A percentile compares a stretch with the other conserved stretches of the same genome.
Conservation (phyloP, 176 grass and related monocot species). For the Calamus simplicifolius region DNA sequence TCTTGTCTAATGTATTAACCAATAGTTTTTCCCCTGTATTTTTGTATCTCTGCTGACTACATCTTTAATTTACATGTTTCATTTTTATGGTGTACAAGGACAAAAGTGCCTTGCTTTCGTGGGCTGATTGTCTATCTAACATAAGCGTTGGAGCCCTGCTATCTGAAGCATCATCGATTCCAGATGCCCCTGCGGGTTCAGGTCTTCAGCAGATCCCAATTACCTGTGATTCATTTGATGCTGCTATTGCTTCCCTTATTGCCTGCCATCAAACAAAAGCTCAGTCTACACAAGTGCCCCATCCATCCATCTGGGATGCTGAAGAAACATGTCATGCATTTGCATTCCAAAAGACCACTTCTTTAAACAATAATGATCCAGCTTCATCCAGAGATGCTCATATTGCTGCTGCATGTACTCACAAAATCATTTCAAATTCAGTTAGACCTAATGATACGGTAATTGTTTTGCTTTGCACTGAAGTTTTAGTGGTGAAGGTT, state of each 20-base stretch:
- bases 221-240: constrained; percentile 89
- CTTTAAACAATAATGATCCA: constrained; percentile 9
- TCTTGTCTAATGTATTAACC: too few species aligned
- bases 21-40: too few species aligned
- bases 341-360: constrained; percentile 45
- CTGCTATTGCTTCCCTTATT: constrained; percentile 79
- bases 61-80: constrained; percentile 11
- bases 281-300: constrained; percentile 21
- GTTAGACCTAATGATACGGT: constrained; percentile 29
- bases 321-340: constrained; percentile 92
- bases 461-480: background rate
- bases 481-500: background rate
- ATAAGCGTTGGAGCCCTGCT: constrained; percentile 83
- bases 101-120: constrained; percentile 48
- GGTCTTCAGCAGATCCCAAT: constrained; percentile 44
- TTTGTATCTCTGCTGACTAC: constrained; percentile 10
- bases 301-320: constrained; percentile 73
- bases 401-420: constrained; percentile 6
- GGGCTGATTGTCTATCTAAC: constrained; percentile 78
- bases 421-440: constrained; percentile 25
- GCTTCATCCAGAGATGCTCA: constrained; percentile 17
- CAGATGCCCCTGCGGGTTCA: constrained; percentile 37
- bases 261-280: constrained; percentile 33
- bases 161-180: constrained; percentile 42
- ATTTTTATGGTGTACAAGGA: constrained; percentile 39